These are phyloP conservation scores for Incumbomyces delicatus DNA, from an alignment of 2,329 filamentous ascomycete genomes.

Conservation along the genomic window DNA sequence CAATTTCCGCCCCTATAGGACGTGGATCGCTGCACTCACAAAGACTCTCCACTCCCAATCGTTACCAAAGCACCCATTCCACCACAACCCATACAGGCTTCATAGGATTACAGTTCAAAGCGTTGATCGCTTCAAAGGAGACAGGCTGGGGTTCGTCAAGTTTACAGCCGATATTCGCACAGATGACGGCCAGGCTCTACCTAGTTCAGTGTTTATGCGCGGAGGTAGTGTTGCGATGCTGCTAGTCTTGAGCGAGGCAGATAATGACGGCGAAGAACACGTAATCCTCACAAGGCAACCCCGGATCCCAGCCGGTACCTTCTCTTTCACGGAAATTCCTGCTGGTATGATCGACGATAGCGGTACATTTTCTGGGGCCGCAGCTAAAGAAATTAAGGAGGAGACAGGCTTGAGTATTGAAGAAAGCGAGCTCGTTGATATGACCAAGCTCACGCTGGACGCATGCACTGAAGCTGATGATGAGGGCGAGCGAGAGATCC, in stretches of 20 bases:
- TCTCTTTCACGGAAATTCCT: slow-evolving; percentile 48
- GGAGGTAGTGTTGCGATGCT: slow-evolving; percentile 51
- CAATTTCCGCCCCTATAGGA: slow-evolving; percentile 45
- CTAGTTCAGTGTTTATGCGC: slow-evolving; percentile 48
- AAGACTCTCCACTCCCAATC: slow-evolving; percentile 40
- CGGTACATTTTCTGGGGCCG: slow-evolving; percentile 44
- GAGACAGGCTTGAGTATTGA: slow-evolving; percentile 46
- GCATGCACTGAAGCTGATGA: slow-evolving; percentile 2
- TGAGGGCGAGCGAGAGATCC: slow-evolving; percentile 25
- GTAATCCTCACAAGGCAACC: slow-evolving; percentile 49
- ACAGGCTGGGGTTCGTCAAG: slow-evolving; percentile 48
- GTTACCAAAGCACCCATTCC: slow-evolving; percentile 39
- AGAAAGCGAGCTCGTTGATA: slow-evolving; percentile 41
- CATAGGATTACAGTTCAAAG: slow-evolving; percentile 45
- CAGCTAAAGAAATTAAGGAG: slow-evolving; percentile 48
- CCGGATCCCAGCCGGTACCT: slow-evolving; percentile 45
- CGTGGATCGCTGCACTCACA: slow-evolving; percentile 44
- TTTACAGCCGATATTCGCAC: slow-evolving; percentile 46
- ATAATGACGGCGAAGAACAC: slow-evolving; percentile 35
- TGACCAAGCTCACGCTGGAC: slow-evolving; percentile 42
- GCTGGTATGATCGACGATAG: slow-evolving; percentile 52
- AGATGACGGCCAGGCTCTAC: slow-evolving; percentile 40
- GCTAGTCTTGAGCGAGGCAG: slow-evolving; percentile 46
- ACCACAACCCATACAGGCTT: slow-evolving; percentile 42
- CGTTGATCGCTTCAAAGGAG: slow-evolving; percentile 42